These are phyloP conservation scores for Cyberlindnera maritima DNA, from an alignment of 805 yeast species.

Conservation along the genomic window DNA sequence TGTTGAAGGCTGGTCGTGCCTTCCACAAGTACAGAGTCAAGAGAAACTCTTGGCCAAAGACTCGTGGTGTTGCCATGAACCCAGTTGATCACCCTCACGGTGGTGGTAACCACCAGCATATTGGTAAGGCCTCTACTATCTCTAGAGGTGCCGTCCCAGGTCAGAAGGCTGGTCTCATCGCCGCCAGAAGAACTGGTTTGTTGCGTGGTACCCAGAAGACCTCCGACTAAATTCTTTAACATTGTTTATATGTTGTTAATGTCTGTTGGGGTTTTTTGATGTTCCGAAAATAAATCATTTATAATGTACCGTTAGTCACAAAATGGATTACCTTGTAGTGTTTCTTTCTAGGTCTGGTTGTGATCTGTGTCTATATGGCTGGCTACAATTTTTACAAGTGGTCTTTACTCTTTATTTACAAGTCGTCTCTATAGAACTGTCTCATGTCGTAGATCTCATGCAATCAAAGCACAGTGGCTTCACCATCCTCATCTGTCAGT, in stretches of 20 bases:
- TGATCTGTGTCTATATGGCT: too few relatives aligned
- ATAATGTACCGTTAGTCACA: constrained; percentile 23
- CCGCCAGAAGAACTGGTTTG: constrained; percentile 99
- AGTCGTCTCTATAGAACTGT: too few relatives aligned
- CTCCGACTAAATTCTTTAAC: constrained; percentile 53
- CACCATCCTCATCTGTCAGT: constrained; percentile 1
- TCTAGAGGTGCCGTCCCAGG: constrained; percentile 99
- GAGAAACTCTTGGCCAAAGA: constrained; percentile 99
- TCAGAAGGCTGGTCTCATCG: constrained; percentile 99
- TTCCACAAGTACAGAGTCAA: constrained; percentile 99
- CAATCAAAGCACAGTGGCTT: constrained; percentile 1
- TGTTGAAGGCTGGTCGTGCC: constrained; percentile 99
- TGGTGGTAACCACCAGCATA: constrained; percentile 99
- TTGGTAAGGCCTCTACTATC: constrained; percentile 99
- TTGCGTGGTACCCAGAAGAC: constrained; percentile 99
- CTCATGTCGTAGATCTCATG: too few relatives aligned
- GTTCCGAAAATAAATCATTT: constrained; percentile 24
- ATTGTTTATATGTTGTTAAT: constrained; percentile 25
- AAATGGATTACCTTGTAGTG: background rate
- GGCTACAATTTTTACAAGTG: too few relatives aligned
- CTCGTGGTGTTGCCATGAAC: constrained; percentile 99
- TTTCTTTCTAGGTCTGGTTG: too few relatives aligned
- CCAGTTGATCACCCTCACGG: constrained; percentile 99
- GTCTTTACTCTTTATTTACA: too few relatives aligned
- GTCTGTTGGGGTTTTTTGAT: constrained; percentile 29